Conservation (phyloP, 2,329 filamentous ascomycete genomes). For the Colletotrichum agaves region DNA sequence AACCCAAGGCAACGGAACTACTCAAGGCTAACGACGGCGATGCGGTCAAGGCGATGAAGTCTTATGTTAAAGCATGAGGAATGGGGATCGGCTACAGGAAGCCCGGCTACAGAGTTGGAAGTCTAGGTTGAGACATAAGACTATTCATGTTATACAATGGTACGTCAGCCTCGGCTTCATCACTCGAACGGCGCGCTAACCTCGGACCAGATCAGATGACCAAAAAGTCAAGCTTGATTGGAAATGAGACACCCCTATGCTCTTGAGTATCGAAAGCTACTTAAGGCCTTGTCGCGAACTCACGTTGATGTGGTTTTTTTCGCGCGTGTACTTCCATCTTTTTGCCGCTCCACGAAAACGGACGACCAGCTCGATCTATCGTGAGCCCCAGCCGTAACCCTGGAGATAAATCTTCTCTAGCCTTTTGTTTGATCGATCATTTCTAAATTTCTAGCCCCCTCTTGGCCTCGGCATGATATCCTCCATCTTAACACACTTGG, state of each 20-base stretch:
- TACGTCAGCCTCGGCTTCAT: conserved; percentile 2
- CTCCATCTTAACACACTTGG: conserved; percentile 42
- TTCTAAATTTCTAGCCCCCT: background rate
- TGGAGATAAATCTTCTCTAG: too few species aligned
- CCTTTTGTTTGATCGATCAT: too few species aligned
- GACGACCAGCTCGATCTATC: too few species aligned
- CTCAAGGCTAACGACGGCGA: conserved; percentile 78
- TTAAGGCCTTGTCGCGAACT: background rate
- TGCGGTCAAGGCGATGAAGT: conserved; percentile 72
- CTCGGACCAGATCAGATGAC: conserved; percentile 21
- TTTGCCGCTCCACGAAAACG: too few species aligned
- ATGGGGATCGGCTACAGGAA: background rate
- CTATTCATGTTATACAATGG: conserved; percentile 22
- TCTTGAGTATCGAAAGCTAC: background rate
- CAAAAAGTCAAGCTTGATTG: conserved; percentile 3
- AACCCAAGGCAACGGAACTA: conserved; percentile 78
- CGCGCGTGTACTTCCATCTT: background rate
- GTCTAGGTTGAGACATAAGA: conserved; percentile 19
- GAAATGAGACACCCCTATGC: background rate
- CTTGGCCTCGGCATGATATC: conserved; percentile 32
- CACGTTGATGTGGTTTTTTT: background rate
- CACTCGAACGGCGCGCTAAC: conserved; percentile 4
- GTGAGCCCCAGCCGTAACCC: too few species aligned
- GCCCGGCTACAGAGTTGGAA: conserved; percentile 11
- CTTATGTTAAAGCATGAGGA: conserved; percentile 53